These are phyloP conservation scores for Gyrodon lividus DNA, from an alignment of 768 basidiomycete genomes.

Conservation along the genomic window DNA sequence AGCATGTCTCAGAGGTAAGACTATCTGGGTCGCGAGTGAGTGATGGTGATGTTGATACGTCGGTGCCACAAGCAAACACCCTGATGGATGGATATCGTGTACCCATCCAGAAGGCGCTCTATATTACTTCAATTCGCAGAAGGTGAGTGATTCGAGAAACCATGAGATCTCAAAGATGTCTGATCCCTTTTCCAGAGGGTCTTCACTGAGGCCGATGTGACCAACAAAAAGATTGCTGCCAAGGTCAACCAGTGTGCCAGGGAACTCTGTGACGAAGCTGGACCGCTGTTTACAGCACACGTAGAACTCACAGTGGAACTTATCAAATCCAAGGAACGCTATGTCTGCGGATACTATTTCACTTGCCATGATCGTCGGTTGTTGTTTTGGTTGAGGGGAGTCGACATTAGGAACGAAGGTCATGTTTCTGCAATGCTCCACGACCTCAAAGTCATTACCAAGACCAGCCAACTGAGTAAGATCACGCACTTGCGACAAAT, in stretches of 20 bases:
- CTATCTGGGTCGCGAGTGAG: no score
- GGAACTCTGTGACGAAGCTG: neutral
- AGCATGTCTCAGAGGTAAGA: no score
- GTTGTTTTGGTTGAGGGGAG: slow-evolving; percentile 39
- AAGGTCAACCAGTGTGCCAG: no score
- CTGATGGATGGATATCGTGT: slow-evolving; percentile 39
- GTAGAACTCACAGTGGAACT: neutral
- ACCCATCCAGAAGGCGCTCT: slow-evolving; percentile 54
- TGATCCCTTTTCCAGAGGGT: slow-evolving; percentile 32
- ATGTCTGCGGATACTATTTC: slow-evolving; percentile 40
- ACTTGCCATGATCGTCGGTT: slow-evolving; percentile 40
- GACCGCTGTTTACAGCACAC: no score
- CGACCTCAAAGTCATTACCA: neutral
- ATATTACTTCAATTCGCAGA: slow-evolving; percentile 46
- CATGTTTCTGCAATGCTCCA: neutral
- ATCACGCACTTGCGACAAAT: neutral
- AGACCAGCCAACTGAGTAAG: neutral
- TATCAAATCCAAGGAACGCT: neutral
- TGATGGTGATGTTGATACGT: no score
- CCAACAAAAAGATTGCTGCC: neutral
- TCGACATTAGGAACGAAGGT: neutral
- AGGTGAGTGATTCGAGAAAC: slow-evolving; percentile 31
- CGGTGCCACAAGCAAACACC: neutral
- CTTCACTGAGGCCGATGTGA: slow-evolving; percentile 32
- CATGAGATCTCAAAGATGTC: neutral